These are phyloP conservation scores for Ambrosiella xylebori DNA, from an alignment of 2,329 filamentous ascomycete genomes.

Conservation along the genomic window DNA sequence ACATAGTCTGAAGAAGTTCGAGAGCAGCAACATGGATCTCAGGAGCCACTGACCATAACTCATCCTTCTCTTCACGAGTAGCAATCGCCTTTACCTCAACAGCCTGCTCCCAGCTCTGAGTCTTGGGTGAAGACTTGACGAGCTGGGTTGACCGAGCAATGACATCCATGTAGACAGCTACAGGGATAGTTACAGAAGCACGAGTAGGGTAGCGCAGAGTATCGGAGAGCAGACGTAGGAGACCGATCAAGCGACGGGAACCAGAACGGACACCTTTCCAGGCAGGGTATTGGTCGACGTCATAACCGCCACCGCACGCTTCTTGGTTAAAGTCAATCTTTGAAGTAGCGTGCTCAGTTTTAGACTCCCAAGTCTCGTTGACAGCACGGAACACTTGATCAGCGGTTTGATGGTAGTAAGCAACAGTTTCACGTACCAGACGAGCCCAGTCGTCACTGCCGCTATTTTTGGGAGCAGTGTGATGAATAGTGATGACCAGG, in stretches of 20 bases:
- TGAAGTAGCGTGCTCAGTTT: slow-evolving; percentile 30
- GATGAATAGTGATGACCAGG: slow-evolving; percentile 54
- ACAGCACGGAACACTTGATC: slow-evolving; percentile 66
- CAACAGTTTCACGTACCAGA: slow-evolving; percentile 42
- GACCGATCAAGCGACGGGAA: slow-evolving; percentile 45
- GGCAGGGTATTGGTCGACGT: slow-evolving; percentile 34
- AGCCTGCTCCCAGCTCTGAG: slow-evolving; percentile 29
- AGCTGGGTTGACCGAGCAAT: slow-evolving; percentile 54
- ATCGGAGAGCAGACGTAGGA: slow-evolving; percentile 47
- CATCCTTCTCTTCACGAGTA: slow-evolving; percentile 63
- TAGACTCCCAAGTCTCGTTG: slow-evolving; percentile 65
- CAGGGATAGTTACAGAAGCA: slow-evolving; percentile 44
- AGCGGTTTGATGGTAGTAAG: slow-evolving; percentile 50
- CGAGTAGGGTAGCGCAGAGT: slow-evolving; percentile 49
- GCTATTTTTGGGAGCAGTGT: slow-evolving; percentile 65
- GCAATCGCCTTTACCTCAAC: slow-evolving; percentile 56
- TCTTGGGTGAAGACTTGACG: slow-evolving; percentile 31
- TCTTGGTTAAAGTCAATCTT: slow-evolving; percentile 28
- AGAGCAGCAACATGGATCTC: slow-evolving; percentile 58
- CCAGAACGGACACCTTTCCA: slow-evolving; percentile 68
- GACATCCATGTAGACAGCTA: slow-evolving; percentile 52
- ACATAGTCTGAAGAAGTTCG: slow-evolving; percentile 38
- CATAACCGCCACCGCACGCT: slow-evolving; percentile 28
- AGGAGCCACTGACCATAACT: slow-evolving; percentile 57
- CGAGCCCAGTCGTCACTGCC: slow-evolving; percentile 64